Percentiles rank a stretch among this genome's conserved stretches.
These are phyloP conservation scores for Takashimella tepidaria DNA, from an alignment of 1,284 basidiomycete species.

Conservation along the genomic window DNA sequence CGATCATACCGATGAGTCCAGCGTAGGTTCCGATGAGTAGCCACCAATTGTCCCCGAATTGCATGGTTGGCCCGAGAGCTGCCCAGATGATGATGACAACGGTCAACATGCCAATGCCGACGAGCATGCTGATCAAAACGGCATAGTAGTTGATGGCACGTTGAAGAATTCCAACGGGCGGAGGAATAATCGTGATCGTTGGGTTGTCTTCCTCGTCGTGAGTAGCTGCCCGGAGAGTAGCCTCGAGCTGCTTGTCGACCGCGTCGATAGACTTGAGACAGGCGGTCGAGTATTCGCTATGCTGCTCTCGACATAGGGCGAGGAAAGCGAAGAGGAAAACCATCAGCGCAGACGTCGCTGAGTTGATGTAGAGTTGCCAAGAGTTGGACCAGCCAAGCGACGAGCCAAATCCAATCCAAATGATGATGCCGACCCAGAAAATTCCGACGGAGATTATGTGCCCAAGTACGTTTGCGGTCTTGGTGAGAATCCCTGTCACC, in stretches of 20 bases:
- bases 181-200: not conserved
- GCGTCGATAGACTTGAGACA: not conserved
- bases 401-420: constrained; percentile 4
- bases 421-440: constrained; percentile 1
- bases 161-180: not conserved
- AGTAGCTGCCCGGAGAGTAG: not conserved
- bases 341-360: constrained; percentile 4
- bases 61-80: constrained; percentile 2
- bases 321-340: constrained; percentile 7
- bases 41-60: constrained; percentile 2
- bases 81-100: constrained; percentile 2
- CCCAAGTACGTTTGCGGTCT: not conserved
- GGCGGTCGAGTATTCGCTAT: not conserved
- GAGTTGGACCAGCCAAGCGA: not conserved
- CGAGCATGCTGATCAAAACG: constrained; percentile 2
- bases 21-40: constrained; percentile 8
- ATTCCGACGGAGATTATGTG: not conserved
- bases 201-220: not conserved
- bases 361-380: constrained; percentile 7
- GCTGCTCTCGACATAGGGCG: constrained; percentile 1
- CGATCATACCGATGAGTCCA: constrained; percentile 5
- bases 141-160: constrained; percentile 5
- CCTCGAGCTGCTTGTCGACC: not conserved
- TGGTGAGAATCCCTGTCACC: not conserved
- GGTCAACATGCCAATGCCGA: constrained; percentile 3